Conservation (phyloP, 345 rosid genomes). For the Citrus cavaleriei region DNA sequence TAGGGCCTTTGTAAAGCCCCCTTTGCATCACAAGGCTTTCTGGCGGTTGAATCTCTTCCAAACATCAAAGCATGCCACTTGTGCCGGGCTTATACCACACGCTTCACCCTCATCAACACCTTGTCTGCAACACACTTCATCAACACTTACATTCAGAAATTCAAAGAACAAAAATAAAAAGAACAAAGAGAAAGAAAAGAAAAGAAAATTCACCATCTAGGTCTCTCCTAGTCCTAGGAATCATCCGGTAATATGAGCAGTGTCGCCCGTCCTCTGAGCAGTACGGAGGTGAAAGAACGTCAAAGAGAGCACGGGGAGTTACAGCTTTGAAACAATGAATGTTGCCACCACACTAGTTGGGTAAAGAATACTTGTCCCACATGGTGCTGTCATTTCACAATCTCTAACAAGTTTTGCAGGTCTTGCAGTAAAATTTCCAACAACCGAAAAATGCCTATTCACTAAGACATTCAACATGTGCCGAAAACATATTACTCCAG, state of each 20-base stretch:
- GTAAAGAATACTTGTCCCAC: constrained; percentile 27
- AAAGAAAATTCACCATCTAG: constrained; percentile 26
- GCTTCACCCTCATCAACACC: background rate
- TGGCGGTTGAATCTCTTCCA: constrained; percentile 17
- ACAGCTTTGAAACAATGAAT: constrained; percentile 43
- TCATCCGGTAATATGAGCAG: constrained; percentile 46
- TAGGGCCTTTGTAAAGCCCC: too few relatives aligned
- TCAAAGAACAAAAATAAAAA: background rate
- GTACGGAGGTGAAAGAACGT: constrained; percentile 51
- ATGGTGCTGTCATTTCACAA: constrained; percentile 30
- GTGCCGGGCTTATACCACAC: background rate
- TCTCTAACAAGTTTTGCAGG: constrained; percentile 41
- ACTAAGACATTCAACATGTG: background rate
- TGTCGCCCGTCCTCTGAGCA: constrained; percentile 49
- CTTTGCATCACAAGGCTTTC: constrained; percentile 14
- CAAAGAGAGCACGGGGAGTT: constrained; percentile 55
- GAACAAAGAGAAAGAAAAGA: too few relatives aligned
- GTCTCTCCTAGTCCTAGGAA: constrained; percentile 20
- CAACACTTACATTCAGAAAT: background rate
- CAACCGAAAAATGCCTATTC: background rate
- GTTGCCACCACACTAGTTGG: constrained; percentile 35
- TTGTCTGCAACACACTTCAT: background rate
- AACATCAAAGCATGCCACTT: background rate
- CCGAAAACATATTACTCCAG: background rate
- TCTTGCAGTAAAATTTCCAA: constrained; percentile 21